Evolutionary conservation across 805 yeast genomes (phyloP).

Genomic region (Candida rishiriensis): DNA sequence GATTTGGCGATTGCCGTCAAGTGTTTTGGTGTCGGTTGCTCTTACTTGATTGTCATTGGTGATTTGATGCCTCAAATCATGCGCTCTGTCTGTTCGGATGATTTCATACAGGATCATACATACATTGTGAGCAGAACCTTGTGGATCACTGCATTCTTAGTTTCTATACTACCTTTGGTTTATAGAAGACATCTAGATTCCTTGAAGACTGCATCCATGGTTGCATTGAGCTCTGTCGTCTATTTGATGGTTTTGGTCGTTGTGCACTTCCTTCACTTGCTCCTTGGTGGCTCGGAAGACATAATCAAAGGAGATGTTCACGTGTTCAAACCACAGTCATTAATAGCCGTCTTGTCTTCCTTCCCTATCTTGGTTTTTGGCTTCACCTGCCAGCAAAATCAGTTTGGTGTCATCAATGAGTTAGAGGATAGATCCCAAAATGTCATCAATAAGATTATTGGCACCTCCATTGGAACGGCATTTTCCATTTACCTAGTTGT

Average conservation of each 20-base stretch:
- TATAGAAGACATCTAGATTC: conserved; percentile 75
- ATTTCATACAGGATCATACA: conserved; percentile 12
- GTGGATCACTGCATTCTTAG: conserved; percentile 61
- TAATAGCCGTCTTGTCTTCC: conserved; percentile 54
- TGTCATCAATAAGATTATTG: conserved; percentile 43
- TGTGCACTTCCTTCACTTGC: conserved; percentile 60
- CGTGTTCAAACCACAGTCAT: conserved; percentile 41
- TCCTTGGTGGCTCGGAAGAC: conserved; percentile 52
- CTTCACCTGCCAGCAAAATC: conserved; percentile 93
- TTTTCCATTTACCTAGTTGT: conserved; percentile 60
- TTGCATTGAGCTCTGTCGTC: conserved; percentile 77
- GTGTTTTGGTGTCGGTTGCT: conserved; percentile 67
- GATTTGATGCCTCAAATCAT: conserved; percentile 64
- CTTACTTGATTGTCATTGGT: conserved; percentile 66
- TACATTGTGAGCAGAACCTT: conserved; percentile 41
- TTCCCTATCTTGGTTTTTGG: conserved; percentile 94
- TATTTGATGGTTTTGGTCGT: conserved; percentile 73
- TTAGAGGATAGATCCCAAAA: conserved; percentile 50
- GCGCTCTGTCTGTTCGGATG: conserved; percentile 23
- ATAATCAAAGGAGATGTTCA: conserved; percentile 48
- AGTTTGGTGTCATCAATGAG: conserved; percentile 86
- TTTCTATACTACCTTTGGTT: conserved; percentile 55
- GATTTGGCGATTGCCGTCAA: conserved; percentile 67
- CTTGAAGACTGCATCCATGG: conserved; percentile 75
- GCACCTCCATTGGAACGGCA: conserved; percentile 55